Base-by-base conservation (phyloP, 1,284 basidiomycete species). In the Rhodotorula sp. region DNA sequence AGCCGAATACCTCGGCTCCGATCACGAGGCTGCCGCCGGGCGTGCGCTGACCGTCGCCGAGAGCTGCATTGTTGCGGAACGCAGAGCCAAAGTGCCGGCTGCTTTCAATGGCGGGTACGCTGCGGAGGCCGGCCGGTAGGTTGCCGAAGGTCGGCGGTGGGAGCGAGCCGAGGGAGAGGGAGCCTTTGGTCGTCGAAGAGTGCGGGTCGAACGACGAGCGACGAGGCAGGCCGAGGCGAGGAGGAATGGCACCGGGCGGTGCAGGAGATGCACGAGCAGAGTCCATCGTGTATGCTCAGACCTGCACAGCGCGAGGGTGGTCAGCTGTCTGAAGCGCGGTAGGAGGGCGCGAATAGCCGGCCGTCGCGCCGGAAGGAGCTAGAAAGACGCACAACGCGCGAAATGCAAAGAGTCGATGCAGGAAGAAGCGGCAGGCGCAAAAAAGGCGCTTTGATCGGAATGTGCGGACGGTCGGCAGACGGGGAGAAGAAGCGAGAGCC, bases 91-190 rank as follows among this genome's bases (percentile, higher is more conserved):
- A 61, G 16, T 56, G 61, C 2, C 67, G 71, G 49, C 48, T 70
- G 21, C 58, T 54, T 9, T 77, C 76, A 65, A 78, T 56, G 1
- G 77, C 77, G 41, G 77, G 77, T 0, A 78, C 77, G 48, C 67
- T 71, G 13, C 76, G 63, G 34, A 77, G 71, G 7, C 77, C 77
- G 27, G 64, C 25, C 12, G 77, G 75, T 19, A 77, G 70, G 53
- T 62, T 56, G n/a, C 67, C 73, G 58, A 78, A 77, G 10, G 70
- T 58, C 10, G 77, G 77, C 34, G 72, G 65, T 2, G 77, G 77
- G 21, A 78, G 67, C 14, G 74, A 44, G 45, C 74, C 77, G 56
- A 78, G 75, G 23, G 70, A 69, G 56, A 76, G 73, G 16, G 68
- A 68, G 42, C 62, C 27, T 46, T 68, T 74, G 10, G 61, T 71